These are phyloP conservation scores for Chloris gayana DNA, from an alignment of 176 grass and related monocot species.

Conservation along the genomic window DNA sequence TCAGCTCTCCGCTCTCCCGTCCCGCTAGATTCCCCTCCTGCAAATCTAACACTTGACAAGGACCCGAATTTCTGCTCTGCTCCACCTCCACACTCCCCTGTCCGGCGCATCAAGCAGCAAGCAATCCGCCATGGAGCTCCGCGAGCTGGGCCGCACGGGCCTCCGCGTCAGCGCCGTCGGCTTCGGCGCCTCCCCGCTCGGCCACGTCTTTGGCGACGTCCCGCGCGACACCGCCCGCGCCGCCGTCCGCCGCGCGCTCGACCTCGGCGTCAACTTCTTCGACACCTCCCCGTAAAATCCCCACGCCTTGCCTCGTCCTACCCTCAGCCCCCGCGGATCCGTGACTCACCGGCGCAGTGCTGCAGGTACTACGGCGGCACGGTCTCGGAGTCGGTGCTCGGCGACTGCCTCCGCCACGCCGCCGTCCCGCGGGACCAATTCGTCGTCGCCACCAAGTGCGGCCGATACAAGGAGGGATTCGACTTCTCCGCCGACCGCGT, in stretches of 20 bases:
- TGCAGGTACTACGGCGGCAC: slow-evolving; percentile 82
- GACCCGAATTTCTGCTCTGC: not conserved
- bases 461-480: slow-evolving; percentile 85
- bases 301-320: not conserved
- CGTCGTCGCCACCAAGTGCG: slow-evolving; percentile 87
- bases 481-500: slow-evolving; percentile 82
- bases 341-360: not conserved
- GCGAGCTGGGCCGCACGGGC: slow-evolving; percentile 67
- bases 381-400: slow-evolving; percentile 80
- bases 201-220: slow-evolving; percentile 74
- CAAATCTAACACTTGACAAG: not conserved
- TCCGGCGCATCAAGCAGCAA: not conserved
- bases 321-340: not conserved
- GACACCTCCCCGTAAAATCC: slow-evolving; percentile 76
- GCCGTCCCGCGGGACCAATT: slow-evolving; percentile 54
- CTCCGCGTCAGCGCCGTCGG: slow-evolving; percentile 73
- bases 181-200: slow-evolving; percentile 89
- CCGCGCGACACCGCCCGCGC: slow-evolving; percentile 56
- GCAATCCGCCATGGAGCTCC: slow-evolving; percentile 61
- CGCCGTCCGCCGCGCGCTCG: slow-evolving; percentile 73
- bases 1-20: not conserved
- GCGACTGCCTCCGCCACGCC: slow-evolving; percentile 70
- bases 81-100: too few relatives aligned
- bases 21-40: not conserved
- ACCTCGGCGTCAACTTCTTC: slow-evolving; percentile 92